Evolutionary conservation across 2,329 filamentous ascomycete genomes (phyloP).

Genomic region (Botrytis pseudocinerea): DNA sequence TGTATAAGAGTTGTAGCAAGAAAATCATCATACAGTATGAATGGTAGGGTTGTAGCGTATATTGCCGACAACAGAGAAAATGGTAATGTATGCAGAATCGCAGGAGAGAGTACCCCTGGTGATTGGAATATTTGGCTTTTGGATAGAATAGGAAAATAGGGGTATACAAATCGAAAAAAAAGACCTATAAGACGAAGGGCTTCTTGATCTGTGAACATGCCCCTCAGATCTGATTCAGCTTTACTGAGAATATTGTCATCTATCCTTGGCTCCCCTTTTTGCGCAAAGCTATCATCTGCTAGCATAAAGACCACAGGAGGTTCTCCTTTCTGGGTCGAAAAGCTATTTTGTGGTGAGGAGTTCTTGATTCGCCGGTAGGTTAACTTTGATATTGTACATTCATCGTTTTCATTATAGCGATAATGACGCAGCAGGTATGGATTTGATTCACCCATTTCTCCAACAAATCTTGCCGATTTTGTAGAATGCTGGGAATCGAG

Average conservation of each 20-base stretch:
- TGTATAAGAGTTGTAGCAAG: constrained; percentile 41
- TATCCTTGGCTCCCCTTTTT: constrained; percentile 39
- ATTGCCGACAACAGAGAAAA: constrained; percentile 46
- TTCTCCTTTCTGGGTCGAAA: constrained; percentile 34
- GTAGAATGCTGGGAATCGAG: constrained; percentile 35
- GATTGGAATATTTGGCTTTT: constrained; percentile 40
- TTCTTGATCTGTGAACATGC: constrained; percentile 39
- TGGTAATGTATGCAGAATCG: constrained; percentile 41
- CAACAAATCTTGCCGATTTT: constrained; percentile 38
- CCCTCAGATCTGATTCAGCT: constrained; percentile 33
- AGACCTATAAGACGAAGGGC: constrained; percentile 45
- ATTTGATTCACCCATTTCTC: constrained; percentile 41
- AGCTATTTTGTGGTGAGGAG: constrained; percentile 28
- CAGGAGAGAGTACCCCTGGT: constrained; percentile 32
- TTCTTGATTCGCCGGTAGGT: constrained; percentile 39
- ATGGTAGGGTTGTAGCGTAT: constrained; percentile 48
- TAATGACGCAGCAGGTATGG: constrained; percentile 40
- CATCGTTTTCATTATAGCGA: constrained; percentile 39
- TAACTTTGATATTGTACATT: constrained; percentile 40
- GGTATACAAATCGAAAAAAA: constrained; percentile 47
- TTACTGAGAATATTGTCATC: constrained; percentile 37
- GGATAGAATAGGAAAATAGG: constrained; percentile 48
- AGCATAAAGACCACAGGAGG: constrained; percentile 41
- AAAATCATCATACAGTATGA: constrained; percentile 47
- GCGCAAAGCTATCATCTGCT: constrained; percentile 37